Conservation (phyloP, 306 rosid species). For the Gleditsia sinensis region DNA sequence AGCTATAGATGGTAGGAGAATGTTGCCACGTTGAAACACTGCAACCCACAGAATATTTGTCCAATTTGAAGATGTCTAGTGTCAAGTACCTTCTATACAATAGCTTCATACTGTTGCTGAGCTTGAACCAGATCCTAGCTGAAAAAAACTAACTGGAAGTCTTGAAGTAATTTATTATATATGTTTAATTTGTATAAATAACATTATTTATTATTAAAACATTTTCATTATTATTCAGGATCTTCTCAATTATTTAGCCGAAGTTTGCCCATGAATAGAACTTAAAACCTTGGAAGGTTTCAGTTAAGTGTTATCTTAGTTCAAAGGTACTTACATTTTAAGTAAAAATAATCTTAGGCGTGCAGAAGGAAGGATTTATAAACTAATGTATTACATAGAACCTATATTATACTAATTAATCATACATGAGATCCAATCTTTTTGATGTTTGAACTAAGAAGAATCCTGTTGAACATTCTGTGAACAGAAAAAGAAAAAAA, state of each 20-base stretch:
- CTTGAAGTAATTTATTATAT: neutral
- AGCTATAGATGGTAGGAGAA: neutral
- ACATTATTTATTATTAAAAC: neutral
- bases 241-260: neutral
- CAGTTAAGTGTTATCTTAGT: neutral
- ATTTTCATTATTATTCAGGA: neutral
- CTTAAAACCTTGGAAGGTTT: neutral
- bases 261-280: neutral
- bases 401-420: neutral
- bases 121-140: neutral
- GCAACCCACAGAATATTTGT: neutral
- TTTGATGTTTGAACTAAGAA: no score
- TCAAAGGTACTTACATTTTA: neutral
- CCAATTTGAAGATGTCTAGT: neutral
- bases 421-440: no score
- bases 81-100: neutral
- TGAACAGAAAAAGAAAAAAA: no score
- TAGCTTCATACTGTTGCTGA: neutral
- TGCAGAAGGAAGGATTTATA: neutral
- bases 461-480: no score
- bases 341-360: neutral
- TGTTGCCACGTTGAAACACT: conserved; percentile 15
- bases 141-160: neutral
- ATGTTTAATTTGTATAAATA: conserved; percentile 6
- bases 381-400: neutral